Base-by-base conservation (phyloP, 2,329 filamentous ascomycete genomes). In the Lecanicillium sp. region DNA sequence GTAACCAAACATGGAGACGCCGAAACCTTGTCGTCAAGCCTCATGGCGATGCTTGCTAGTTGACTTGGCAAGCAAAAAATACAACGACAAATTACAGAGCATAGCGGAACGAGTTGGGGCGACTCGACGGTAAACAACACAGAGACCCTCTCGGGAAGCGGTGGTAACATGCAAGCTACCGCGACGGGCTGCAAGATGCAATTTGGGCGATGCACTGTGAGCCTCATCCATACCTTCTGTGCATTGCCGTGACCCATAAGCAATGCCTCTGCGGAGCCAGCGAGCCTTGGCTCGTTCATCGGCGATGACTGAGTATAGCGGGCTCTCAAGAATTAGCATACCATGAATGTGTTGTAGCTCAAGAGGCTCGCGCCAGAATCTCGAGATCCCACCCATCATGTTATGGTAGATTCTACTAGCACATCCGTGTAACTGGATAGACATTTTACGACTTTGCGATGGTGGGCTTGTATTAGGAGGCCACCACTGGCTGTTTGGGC, bases 21-120 rank as follows among this genome's bases (percentile, higher is more conserved):
- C 35, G 14, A 47, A 47, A 47, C 44, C 44, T 47, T 39, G 36
- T 47, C 30, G 14, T 17, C 14, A 40, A 40, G 44, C 21, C 35
- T 40, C 39, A 47, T 27, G n/a, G n/a, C n/a, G n/a, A n/a, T n/a
- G n/a, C n/a, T n/a, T 26, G 9, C 19, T 45, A 37, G 42, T 20
- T 8, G 20, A 33, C 44, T 47, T 47, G 44, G 44, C 44, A 20
- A n/a, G 20, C 19, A 32, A 12, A 27, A 35, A 26, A 39, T 23
- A 40, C n/a, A n/a, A n/a, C n/a, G n/a, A n/a, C n/a, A n/a, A n/a
- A n/a, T n/a, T n/a, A n/a, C n/a, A n/a, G n/a, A n/a, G n/a, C n/a
- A n/a, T n/a, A n/a, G n/a, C n/a, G n/a, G n/a, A n/a, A n/a, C n/a
- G n/a, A n/a, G n/a, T n/a, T 37, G 33, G n/a, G 15, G 14, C 37